Percentiles rank a stretch among this genome's conserved stretches.
Conservation (phyloP, 2,329 filamentous ascomycete species). For the Nectriaceae sp. region DNA sequence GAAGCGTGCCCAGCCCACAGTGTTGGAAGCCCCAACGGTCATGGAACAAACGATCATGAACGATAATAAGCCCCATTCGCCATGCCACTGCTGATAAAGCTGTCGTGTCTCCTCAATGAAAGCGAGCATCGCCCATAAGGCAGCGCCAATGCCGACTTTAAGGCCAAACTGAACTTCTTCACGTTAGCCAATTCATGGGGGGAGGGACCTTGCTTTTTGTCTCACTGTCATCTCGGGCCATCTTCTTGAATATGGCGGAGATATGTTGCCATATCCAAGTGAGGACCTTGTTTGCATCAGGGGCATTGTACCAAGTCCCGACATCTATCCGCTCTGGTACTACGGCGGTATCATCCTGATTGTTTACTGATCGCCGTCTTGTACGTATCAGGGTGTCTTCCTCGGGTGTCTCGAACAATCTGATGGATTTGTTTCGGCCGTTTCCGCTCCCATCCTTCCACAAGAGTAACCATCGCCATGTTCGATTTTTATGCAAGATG, state of each 20-base stretch:
- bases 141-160: constrained; percentile 89
- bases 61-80: constrained; percentile 93
- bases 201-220: constrained; percentile 35
- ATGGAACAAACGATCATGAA: constrained; percentile 99
- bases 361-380: too few relatives aligned
- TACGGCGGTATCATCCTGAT: constrained; percentile 1
- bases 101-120: constrained; percentile 79
- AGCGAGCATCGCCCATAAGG: constrained; percentile 84
- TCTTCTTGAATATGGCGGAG: constrained; percentile 41
- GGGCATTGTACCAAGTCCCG: constrained; percentile 10
- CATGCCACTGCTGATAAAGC: constrained; percentile 83
- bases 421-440: constrained; percentile 18
- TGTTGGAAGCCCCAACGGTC: constrained; percentile 97
- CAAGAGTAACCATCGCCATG: constrained; percentile 83
- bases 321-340: constrained; percentile 7
- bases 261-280: constrained; percentile 22
- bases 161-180: constrained; percentile 68
- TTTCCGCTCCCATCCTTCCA: constrained; percentile 52
- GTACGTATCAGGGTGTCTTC: constrained; percentile 18
- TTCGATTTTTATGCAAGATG: constrained; percentile 60
- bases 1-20: constrained; percentile 83
- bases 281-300: constrained; percentile 18
- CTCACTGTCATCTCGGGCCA: constrained; percentile 47
- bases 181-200: constrained; percentile 32
- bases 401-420: constrained; percentile 41